phyloP scores from a whole-genome alignment of 164 flowering plant genomes.

The Buxus sempervirens region DNA sequence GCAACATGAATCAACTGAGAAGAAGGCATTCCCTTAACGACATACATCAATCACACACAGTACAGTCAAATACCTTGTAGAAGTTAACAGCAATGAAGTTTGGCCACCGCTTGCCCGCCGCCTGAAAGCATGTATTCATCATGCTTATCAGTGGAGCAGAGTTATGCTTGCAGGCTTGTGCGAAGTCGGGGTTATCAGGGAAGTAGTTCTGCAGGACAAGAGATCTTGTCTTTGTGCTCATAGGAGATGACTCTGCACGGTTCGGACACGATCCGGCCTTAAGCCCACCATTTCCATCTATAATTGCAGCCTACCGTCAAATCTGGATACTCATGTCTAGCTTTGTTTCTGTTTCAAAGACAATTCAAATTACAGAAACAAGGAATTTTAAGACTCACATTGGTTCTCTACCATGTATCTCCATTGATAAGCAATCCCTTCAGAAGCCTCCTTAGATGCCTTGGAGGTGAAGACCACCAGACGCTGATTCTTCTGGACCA shows the following conservation, averaged over 20 bases:
- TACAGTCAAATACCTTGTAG: constrained; percentile 50
- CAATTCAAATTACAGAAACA: neutral
- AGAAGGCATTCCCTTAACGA: neutral
- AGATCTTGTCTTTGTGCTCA: constrained; percentile 59
- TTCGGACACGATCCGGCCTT: constrained; percentile 70
- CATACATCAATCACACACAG: too few species aligned
- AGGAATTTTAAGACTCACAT: constrained; percentile 47
- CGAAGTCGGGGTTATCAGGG: constrained; percentile 37
- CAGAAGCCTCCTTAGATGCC: constrained; percentile 79
- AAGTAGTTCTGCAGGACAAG: constrained; percentile 69
- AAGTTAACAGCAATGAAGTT: constrained; percentile 87
- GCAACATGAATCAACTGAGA: constrained; percentile 16
- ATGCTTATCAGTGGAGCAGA: constrained; percentile 63
- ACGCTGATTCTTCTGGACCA: constrained; percentile 71
- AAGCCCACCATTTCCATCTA: constrained; percentile 87
- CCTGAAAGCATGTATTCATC: constrained; percentile 64
- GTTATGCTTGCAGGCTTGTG: constrained; percentile 60
- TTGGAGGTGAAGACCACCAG: constrained; percentile 86
- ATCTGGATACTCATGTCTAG: neutral
- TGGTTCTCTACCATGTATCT: constrained; percentile 81
- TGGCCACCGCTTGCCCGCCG: constrained; percentile 75
- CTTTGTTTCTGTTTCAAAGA: neutral
- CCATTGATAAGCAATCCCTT: constrained; percentile 92
- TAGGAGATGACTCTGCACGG: constrained; percentile 72
- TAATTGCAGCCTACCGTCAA: constrained; percentile 10